Base-by-base conservation (phyloP, 2,329 filamentous ascomycete species). In the Septoria petroselini region DNA sequence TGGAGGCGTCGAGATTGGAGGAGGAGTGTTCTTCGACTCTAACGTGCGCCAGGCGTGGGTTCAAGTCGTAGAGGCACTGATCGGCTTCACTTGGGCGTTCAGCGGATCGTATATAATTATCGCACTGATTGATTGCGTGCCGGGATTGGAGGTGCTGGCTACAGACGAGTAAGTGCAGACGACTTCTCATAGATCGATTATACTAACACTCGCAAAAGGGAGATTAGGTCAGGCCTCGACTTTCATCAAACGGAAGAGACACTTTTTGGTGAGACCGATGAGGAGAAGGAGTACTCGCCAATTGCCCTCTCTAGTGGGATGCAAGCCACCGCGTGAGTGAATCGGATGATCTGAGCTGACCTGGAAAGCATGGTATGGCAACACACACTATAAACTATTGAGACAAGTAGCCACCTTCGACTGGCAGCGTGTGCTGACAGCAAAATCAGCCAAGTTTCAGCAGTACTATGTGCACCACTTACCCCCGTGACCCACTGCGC, bases 1-100 rank as follows among this genome's bases (percentile, higher is more conserved):
- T 58, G 76, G 79, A 54, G 77, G 76, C 0, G 70, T 68, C 0
- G 70, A 73, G 7, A 75, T 80, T 29, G 59, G 63, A 11, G 76
- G 76, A 0, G 77, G 77, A 4, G 75, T 76, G 0, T 68, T 80
- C 49, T 78, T 80, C 53, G 75, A 80, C 57, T 75, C 76, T 0
- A 78, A 81, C 55, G 57, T 71, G 15, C 63, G 65, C 17, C 76
- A 80, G 53, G 62, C 78, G 0, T 72, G 73, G 14, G 65, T 78
- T 4, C 76, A 79, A 61, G 62, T 78, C 21, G 65, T 78, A 3
- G 77, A 79, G 55, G 76, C 75, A 0, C 18, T 74, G 7, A 69
- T 79, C 46, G 76, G 76, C 1, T 77, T 79, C 51, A 66, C 65
- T 0, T 79, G 76, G 76, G 71, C 71, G 0, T 79, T 79, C 53